phyloP scores from a whole-genome alignment of 2,329 filamentous ascomycete species.

The Cercospora canescens region DNA sequence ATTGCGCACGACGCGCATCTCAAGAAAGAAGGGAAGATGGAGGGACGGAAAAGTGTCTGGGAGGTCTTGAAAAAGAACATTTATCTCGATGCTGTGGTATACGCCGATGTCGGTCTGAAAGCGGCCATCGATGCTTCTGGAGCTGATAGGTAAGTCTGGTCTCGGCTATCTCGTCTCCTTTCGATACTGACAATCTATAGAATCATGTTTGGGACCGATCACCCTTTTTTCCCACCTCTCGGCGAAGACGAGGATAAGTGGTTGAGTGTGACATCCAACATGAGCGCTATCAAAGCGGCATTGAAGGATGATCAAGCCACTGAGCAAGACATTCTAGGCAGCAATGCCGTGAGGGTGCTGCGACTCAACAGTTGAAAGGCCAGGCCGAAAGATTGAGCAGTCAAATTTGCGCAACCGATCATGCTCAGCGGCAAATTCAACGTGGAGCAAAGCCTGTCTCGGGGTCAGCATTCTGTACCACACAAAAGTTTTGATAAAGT shows the following conservation, averaged over 20 bases:
- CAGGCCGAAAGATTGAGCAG: neutral
- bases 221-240: slow-evolving; percentile 82
- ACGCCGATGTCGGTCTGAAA: slow-evolving; percentile 71
- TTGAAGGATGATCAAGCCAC: slow-evolving; percentile 49
- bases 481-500: neutral
- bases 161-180: neutral
- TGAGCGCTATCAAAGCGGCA: slow-evolving; percentile 55
- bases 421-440: neutral
- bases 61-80: slow-evolving; percentile 72
- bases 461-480: neutral
- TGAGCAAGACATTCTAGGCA: slow-evolving; percentile 58
- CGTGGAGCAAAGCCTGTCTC: neutral
- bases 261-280: slow-evolving; percentile 66
- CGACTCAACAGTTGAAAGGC: slow-evolving; percentile 17
- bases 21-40: slow-evolving; percentile 57
- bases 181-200: slow-evolving; percentile 4
- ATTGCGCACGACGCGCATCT: slow-evolving; percentile 79
- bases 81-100: slow-evolving; percentile 84
- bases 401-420: neutral
- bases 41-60: slow-evolving; percentile 61
- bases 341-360: slow-evolving; percentile 59
- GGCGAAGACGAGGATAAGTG: slow-evolving; percentile 62
- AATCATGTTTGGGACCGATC: slow-evolving; percentile 63
- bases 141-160: slow-evolving; percentile 56
- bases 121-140: slow-evolving; percentile 69